Evolutionary conservation across 179 eudicot genomes (phyloP), one percentile per base, ranked within the genome.

Genomic region (Beta macrorhiza): DNA sequence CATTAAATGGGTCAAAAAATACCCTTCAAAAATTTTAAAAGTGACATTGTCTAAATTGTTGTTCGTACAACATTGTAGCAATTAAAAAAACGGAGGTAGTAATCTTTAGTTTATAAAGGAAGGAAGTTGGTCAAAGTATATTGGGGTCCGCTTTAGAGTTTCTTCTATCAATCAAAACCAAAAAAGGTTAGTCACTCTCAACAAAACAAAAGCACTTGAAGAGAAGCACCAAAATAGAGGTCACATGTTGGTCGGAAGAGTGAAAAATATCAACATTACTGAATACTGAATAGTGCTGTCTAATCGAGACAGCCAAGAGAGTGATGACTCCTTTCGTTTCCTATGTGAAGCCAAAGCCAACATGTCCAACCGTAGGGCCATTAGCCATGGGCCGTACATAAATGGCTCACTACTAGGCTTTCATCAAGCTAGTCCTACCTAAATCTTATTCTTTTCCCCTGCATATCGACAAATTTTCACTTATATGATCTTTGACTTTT

Each of bases 301-400:
- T 57, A 79, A 83, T 83, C 86, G 3, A 75, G 62, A 79, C 84
- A 82, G 75, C 64, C 72, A 76, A 47, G 74, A 64, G 72, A 52
- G 61, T 19, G 58, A 45, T 44, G 53, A 57, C 32, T 76, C 51
- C 67, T 65, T 64, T 64, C 42, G 52, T 49, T 61, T 59, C 29
- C 69, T 22, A 62, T 44, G 42, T 76, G 20, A 42, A 11, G 74
- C 56, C 74, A 71, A 72, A 9, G 57, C 58, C 75, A 49, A 72
- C 52, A 72, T 20, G 75, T 20, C 75, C 75, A 22, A 2, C 29
- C 75, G 4, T 7, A 6, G 57, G 3, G 5, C 22, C 17, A 37
- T 2, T 57, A 15, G 49, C 52, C 15, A 37, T 75, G 51, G 63
- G 52, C 42, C 42, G 51, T 19, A 58, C 47, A 73, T 51, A n/a